Conservation (phyloP, 495 filamentous ascomycete species). For the Cercophora sp. region DNA sequence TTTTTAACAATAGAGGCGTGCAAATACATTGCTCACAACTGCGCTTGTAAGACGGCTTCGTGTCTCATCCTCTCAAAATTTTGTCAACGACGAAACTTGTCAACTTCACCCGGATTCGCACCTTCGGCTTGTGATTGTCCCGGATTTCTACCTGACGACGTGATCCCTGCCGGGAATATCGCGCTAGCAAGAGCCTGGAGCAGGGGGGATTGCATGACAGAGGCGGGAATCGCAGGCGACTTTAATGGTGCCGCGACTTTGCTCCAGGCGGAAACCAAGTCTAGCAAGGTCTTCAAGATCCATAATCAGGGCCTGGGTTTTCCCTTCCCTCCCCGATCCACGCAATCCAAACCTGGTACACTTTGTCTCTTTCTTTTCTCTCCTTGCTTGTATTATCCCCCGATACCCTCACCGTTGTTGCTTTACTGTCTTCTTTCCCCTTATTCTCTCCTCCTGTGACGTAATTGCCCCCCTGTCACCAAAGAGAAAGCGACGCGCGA, state of each 20-base stretch:
- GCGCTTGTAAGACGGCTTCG: background rate
- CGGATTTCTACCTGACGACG: background rate
- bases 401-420: background rate
- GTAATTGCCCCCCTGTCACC: background rate
- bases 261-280: background rate
- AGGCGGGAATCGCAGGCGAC: background rate
- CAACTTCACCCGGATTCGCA: background rate
- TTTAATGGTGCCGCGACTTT: background rate
- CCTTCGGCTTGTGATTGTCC: background rate
- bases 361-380: background rate
- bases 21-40: no score
- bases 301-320: background rate
- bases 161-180: background rate
- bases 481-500: background rate
- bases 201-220: background rate
- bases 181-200: background rate
- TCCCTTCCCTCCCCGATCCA: background rate
- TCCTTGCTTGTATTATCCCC: background rate
- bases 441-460: background rate
- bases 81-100: background rate
- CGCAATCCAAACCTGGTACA: background rate
- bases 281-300: background rate
- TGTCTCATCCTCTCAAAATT: background rate
- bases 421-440: background rate
- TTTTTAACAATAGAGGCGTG: background rate